These are phyloP conservation scores for Candida nanaspora DNA, from an alignment of 805 yeast genomes.

Conservation along the genomic window DNA sequence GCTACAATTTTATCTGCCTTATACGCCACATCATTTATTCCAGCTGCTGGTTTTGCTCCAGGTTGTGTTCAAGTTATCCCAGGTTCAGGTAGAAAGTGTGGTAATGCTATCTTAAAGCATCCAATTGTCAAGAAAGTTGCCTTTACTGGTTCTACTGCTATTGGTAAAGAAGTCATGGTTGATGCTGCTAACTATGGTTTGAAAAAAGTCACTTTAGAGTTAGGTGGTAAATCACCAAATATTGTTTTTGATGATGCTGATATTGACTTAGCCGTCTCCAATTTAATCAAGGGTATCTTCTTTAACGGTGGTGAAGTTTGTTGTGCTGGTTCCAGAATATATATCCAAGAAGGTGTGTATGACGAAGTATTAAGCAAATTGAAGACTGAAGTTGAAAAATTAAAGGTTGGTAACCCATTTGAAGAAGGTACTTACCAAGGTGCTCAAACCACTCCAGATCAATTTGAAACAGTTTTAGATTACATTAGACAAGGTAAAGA, in stretches of 20 bases:
- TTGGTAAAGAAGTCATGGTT: conserved; percentile 66
- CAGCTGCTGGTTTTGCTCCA: conserved; percentile 66
- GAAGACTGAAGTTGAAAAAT: conserved; percentile 47
- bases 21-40: conserved; percentile 50
- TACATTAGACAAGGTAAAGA: conserved; percentile 61
- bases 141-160: conserved; percentile 75
- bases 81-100: conserved; percentile 69
- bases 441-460: conserved; percentile 68
- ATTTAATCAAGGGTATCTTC: conserved; percentile 62
- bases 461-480: conserved; percentile 60
- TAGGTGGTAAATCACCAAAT: conserved; percentile 81
- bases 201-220: conserved; percentile 74
- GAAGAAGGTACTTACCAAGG: conserved; percentile 64
- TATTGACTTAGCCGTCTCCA: conserved; percentile 39
- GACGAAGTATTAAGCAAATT: conserved; percentile 54
- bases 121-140: conserved; percentile 69
- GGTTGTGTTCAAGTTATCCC: conserved; percentile 72
- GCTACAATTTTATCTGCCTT: conserved; percentile 72
- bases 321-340: conserved; percentile 76
- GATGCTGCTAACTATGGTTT: conserved; percentile 64
- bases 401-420: conserved; percentile 74
- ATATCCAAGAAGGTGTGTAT: conserved; percentile 65
- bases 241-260: conserved; percentile 67
- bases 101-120: conserved; percentile 63
- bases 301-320: conserved; percentile 80